Percentiles rank a stretch among this genome's conserved stretches.
phyloP scores from a whole-genome alignment of 2,329 filamentous ascomycete species.

The Ophiostoma sp. region DNA sequence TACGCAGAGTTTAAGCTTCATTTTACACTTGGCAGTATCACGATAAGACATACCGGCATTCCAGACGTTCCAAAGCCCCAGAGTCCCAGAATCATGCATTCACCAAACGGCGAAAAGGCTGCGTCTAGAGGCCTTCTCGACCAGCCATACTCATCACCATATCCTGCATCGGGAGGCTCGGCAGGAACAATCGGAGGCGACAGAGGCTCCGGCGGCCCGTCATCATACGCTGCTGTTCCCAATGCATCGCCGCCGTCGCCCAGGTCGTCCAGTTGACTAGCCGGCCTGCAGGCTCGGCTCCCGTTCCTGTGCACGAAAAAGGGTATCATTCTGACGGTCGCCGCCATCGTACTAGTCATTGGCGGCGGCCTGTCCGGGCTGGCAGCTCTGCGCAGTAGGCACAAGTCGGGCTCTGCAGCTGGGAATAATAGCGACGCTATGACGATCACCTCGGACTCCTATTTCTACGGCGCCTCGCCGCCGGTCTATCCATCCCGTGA shows the following conservation, averaged over 20 bases:
- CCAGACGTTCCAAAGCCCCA: neutral
- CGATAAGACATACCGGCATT: neutral
- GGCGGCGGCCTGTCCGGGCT: constrained; percentile 35
- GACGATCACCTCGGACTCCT: constrained; percentile 38
- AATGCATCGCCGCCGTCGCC: neutral
- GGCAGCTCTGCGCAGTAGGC: constrained; percentile 31
- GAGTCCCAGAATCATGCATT: neutral
- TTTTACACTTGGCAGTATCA: neutral
- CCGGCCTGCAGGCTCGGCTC: constrained; percentile 29
- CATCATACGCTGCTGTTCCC: neutral
- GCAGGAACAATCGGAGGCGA: neutral
- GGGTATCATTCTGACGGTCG: constrained; percentile 29
- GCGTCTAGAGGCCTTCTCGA: constrained; percentile 8
- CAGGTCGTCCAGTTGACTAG: constrained; percentile 29
- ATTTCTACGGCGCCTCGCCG: constrained; percentile 48
- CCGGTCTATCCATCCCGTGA: constrained; percentile 45
- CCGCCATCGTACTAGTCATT: constrained; percentile 32
- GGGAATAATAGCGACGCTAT: neutral
- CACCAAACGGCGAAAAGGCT: neutral
- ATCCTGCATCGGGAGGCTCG: neutral
- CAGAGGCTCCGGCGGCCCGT: neutral
- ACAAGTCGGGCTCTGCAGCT: neutral
- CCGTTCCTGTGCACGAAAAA: constrained; percentile 33
- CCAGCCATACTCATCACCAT: constrained; percentile 2
- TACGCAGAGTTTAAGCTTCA: neutral